Conservation (phyloP, 148 eudicot species). For the Vaccinium vitisidaea region DNA sequence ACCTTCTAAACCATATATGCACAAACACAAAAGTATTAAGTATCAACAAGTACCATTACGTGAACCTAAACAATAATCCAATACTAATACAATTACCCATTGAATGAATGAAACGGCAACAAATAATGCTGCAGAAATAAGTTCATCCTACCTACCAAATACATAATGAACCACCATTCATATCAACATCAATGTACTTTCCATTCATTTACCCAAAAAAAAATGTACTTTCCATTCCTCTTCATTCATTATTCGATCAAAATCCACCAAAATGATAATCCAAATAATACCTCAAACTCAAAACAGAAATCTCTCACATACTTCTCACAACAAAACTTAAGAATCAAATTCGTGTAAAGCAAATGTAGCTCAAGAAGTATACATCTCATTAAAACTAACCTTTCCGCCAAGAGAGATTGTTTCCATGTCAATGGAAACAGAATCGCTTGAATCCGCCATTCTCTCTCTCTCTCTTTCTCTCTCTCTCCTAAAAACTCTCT, state of each 20-base stretch:
- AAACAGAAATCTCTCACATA: not conserved
- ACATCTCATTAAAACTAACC: constrained; percentile 28
- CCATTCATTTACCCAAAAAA: too few species aligned
- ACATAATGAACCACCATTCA: not conserved
- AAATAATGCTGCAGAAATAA: not conserved
- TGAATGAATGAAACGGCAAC: not conserved
- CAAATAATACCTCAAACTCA: not conserved
- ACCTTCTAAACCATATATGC: not conserved
- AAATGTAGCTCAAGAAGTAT: constrained; percentile 14
- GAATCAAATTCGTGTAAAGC: constrained; percentile 1
- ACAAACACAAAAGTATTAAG: not conserved
- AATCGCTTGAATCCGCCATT: constrained; percentile 67
- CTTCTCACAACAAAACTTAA: not conserved
- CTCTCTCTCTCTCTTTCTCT: constrained; percentile 6
- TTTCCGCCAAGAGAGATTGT: constrained; percentile 52
- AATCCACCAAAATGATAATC: not conserved
- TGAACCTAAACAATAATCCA: not conserved
- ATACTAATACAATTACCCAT: not conserved
- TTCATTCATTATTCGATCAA: not conserved
- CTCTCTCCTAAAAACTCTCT: not conserved
- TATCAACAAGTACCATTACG: not conserved
- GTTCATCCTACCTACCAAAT: not conserved
- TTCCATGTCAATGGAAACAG: constrained; percentile 62
- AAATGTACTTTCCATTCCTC: not conserved
- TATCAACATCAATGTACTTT: not conserved